phyloP scores from a whole-genome alignment of 1,284 basidiomycete species.

The Acaromyces ingoldii region DNA sequence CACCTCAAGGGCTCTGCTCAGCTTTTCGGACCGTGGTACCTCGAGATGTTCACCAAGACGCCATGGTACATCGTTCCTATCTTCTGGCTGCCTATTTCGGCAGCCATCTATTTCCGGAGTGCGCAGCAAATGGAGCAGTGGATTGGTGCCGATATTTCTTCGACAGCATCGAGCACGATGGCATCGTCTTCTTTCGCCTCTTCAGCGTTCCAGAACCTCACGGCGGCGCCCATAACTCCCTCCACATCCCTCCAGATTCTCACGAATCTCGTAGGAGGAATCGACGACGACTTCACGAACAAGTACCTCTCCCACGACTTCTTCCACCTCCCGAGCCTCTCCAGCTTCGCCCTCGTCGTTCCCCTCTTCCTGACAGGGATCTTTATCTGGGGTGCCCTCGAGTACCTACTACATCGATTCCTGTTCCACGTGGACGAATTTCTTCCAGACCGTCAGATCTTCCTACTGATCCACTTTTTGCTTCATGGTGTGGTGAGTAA shows the following conservation, averaged over 20 bases:
- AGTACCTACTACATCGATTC: constrained; percentile 94
- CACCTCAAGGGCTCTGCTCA: constrained; percentile 81
- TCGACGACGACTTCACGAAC: too few species aligned
- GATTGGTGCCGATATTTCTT: neutral
- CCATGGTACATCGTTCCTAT: constrained; percentile 91
- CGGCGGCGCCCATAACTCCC: too few species aligned
- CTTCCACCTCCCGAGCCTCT: constrained; percentile 10
- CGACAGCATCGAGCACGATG: too few species aligned
- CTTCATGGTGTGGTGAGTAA: constrained; percentile 95
- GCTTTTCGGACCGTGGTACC: constrained; percentile 73
- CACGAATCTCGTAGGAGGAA: too few species aligned
- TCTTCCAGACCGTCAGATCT: constrained; percentile 76
- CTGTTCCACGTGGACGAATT: constrained; percentile 92
- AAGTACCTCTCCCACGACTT: too few species aligned
- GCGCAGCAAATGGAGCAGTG: constrained; percentile 65
- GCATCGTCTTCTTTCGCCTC: too few species aligned
- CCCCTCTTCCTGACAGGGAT: constrained; percentile 72
- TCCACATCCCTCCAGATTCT: too few species aligned
- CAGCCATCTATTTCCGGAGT: constrained; percentile 74
- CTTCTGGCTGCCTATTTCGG: constrained; percentile 84
- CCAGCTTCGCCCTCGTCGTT: constrained; percentile 16
- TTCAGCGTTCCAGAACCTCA: too few species aligned
- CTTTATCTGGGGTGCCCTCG: constrained; percentile 88
- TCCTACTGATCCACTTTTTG: constrained; percentile 83
- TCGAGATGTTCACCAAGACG: constrained; percentile 84